phyloP scores from a whole-genome alignment of 345 rosid species.

The Populus tremula region DNA sequence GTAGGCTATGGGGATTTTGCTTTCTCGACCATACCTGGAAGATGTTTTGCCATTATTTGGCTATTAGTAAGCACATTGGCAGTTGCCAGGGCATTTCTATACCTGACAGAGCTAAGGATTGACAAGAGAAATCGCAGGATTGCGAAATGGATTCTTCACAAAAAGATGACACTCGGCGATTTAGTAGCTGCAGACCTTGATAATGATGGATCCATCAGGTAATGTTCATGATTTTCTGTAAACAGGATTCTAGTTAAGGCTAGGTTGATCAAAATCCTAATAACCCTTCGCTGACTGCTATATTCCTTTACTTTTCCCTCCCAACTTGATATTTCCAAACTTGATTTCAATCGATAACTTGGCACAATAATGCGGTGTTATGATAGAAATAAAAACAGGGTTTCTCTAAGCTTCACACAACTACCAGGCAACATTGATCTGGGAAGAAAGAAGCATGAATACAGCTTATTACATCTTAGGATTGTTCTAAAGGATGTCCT shows the following conservation, averaged over 20 bases:
- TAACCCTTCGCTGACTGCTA: not conserved
- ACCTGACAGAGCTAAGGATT: slow-evolving; percentile 54
- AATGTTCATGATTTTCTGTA: slow-evolving; percentile 10
- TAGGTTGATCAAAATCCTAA: not conserved
- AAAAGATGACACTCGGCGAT: slow-evolving; percentile 61
- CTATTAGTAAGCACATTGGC: slow-evolving; percentile 54
- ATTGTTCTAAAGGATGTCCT: not conserved
- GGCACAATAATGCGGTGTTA: not conserved
- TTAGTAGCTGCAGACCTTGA: slow-evolving; percentile 70
- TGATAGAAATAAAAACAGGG: not conserved
- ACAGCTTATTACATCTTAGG: not conserved
- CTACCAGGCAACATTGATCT: not conserved
- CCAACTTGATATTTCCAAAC: not conserved
- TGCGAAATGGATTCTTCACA: slow-evolving; percentile 64
- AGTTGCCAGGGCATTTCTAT: slow-evolving; percentile 63
- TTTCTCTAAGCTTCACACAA: not conserved
- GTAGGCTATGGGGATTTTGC: slow-evolving; percentile 68
- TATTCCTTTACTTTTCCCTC: not conserved
- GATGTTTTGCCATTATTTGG: slow-evolving; percentile 67
- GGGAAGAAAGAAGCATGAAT: not conserved
- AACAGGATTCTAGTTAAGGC: not conserved
- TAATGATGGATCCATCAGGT: slow-evolving; percentile 71
- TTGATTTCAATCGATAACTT: not conserved
- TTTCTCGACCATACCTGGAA: slow-evolving; percentile 42
- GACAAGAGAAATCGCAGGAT: slow-evolving; percentile 53